Evolutionary conservation across 768 basidiomycete genomes (phyloP).

Genomic region (Boletellus sp.): DNA sequence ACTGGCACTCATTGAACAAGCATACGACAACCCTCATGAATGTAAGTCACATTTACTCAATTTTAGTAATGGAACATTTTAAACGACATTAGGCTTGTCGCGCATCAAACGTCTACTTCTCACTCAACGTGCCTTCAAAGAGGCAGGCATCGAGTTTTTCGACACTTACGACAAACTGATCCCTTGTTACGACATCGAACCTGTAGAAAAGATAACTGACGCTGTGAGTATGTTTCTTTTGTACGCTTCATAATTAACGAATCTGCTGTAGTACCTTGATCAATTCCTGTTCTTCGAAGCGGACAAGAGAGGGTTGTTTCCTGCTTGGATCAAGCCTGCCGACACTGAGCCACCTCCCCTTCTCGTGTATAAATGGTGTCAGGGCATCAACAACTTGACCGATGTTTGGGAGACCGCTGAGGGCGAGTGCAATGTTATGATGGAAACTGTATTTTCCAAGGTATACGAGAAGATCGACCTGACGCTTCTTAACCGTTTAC

Average conservation of each 20-base stretch:
- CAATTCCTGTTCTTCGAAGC: conserved; percentile 99
- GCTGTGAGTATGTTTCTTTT: conserved; percentile 52
- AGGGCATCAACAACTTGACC: conserved; percentile 97
- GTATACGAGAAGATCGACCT: conserved; percentile 99
- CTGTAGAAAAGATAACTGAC: conserved; percentile 99
- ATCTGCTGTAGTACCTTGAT: conserved; percentile 69
- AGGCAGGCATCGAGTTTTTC: conserved; percentile 94
- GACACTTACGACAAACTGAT: conserved; percentile 98
- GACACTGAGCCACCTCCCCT: conserved; percentile 96
- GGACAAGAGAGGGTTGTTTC: conserved; percentile 97
- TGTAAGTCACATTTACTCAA: conserved; percentile 43
- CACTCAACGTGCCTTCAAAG: conserved; percentile 98
- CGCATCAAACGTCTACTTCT: conserved; percentile 96
- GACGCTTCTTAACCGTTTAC: conserved; percentile 90
- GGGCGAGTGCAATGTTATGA: conserved; percentile 96
- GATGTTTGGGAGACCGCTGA: conserved; percentile 99
- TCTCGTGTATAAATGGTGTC: conserved; percentile 99
- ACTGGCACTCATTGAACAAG: conserved; percentile 95
- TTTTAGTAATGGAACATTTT: neutral
- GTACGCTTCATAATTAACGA: conserved; percentile 5
- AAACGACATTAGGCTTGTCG: conserved; percentile 58
- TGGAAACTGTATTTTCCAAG: conserved; percentile 97
- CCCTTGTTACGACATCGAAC: conserved; percentile 98
- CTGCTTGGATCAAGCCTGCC: conserved; percentile 98
- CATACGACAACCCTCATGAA: conserved; percentile 99